phyloP scores from a whole-genome alignment of 352 stramenopile species.

The Achlya hypogyna region DNA sequence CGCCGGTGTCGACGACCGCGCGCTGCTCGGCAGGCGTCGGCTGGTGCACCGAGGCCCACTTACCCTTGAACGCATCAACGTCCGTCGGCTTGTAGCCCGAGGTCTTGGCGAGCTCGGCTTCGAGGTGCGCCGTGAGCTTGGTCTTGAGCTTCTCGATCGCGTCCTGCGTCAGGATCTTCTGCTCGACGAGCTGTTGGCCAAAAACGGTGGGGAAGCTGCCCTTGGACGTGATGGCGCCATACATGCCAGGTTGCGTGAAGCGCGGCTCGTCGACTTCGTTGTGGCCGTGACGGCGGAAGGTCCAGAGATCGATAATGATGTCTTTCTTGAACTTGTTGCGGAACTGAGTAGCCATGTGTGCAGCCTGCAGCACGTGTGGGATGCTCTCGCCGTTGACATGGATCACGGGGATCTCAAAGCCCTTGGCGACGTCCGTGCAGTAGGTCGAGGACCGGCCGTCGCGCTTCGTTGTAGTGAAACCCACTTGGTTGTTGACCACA shows the following conservation, averaged over 20 bases:
- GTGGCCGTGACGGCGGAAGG: constrained; percentile 80
- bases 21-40: constrained; percentile 30
- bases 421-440: constrained; percentile 77
- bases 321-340: constrained; percentile 81
- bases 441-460: constrained; percentile 77
- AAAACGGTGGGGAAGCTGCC: constrained; percentile 64
- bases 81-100: constrained; percentile 52
- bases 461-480: constrained; percentile 79
- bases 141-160: constrained; percentile 52
- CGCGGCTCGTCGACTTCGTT: constrained; percentile 85
- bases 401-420: constrained; percentile 69
- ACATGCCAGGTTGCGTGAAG: constrained; percentile 86
- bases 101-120: constrained; percentile 50
- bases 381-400: constrained; percentile 85
- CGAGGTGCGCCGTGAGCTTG: constrained; percentile 49
- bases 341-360: constrained; percentile 64
- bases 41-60: constrained; percentile 51
- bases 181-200: constrained; percentile 46
- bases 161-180: constrained; percentile 42
- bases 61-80: constrained; percentile 66
- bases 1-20: constrained; percentile 33
- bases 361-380: constrained; percentile 61
- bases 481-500: constrained; percentile 87
- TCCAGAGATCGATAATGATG: constrained; percentile 77
- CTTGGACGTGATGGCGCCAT: constrained; percentile 53